phyloP scores from a whole-genome alignment of 2,329 filamentous ascomycete genomes.

The Claviceps capensis region DNA sequence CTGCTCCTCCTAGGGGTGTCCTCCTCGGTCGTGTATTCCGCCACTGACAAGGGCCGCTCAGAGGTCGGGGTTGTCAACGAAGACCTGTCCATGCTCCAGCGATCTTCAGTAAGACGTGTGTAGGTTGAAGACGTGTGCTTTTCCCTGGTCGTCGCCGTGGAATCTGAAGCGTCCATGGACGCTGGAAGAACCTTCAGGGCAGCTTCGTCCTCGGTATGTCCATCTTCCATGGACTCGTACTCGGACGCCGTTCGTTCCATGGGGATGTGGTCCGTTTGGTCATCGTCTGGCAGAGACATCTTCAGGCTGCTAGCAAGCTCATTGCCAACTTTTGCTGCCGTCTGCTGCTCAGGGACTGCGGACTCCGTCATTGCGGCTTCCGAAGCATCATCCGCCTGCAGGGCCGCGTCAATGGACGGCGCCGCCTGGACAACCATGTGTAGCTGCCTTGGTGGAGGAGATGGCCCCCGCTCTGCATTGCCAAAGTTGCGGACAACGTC shows the following conservation, averaged over 20 bases:
- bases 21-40: conserved; percentile 18
- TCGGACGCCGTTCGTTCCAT: not conserved
- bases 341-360: not conserved
- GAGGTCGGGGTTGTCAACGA: conserved; percentile 25
- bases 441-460: not conserved
- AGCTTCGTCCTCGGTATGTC: conserved; percentile 2
- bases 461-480: not conserved
- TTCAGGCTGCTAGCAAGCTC: not conserved
- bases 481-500: not conserved
- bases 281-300: conserved; percentile 2
- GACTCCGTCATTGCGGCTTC: not conserved
- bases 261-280: not conserved
- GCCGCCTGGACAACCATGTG: not conserved
- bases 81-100: conserved; percentile 24
- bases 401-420: not conserved
- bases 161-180: conserved; percentile 15
- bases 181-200: not conserved
- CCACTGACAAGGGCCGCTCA: conserved; percentile 20
- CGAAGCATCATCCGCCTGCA: not conserved
- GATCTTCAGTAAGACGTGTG: conserved; percentile 23
- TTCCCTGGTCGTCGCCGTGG: conserved; percentile 13
- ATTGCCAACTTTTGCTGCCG: not conserved
- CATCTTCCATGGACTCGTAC: not conserved
- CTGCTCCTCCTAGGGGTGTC: conserved; percentile 17
- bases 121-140: conserved; percentile 26